These are phyloP conservation scores for Sporisorium graminicola DNA, from an alignment of 1,284 basidiomycete genomes.

Conservation along the genomic window DNA sequence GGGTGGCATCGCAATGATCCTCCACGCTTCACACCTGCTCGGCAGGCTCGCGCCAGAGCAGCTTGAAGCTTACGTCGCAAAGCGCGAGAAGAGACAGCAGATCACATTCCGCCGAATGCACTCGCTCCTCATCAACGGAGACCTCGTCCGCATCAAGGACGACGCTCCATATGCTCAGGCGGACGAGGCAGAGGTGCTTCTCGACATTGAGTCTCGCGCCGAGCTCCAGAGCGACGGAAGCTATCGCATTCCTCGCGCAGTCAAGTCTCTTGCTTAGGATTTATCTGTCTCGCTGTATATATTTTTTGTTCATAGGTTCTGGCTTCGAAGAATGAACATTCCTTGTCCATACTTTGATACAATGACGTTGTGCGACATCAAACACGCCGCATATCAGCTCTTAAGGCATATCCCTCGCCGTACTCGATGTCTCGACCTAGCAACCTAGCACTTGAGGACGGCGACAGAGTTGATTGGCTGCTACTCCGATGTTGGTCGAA, in stretches of 20 bases:
- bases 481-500: no score
- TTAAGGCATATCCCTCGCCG: no score
- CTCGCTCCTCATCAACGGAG: constrained; percentile 60
- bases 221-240: constrained; percentile 17
- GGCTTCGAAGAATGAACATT: no score
- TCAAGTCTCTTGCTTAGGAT: background rate
- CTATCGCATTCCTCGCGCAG: constrained; percentile 11
- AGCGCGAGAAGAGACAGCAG: constrained; percentile 53
- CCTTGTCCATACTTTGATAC: no score
- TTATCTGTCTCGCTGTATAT: no score
- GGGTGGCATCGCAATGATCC: constrained; percentile 87
- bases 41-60: constrained; percentile 81
- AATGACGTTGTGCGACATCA: no score
- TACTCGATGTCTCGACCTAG: no score
- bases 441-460: no score
- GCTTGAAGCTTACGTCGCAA: constrained; percentile 79
- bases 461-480: no score
- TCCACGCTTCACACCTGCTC: constrained; percentile 92
- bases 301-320: no score
- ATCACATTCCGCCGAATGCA: constrained; percentile 66
- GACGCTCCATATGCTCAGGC: constrained; percentile 84
- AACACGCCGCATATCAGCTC: no score
- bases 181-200: constrained; percentile 88
- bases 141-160: constrained; percentile 89
- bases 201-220: constrained; percentile 88